Base-by-base conservation (phyloP, 2,329 filamentous ascomycete species). In the Zopfia rhizophila region DNA sequence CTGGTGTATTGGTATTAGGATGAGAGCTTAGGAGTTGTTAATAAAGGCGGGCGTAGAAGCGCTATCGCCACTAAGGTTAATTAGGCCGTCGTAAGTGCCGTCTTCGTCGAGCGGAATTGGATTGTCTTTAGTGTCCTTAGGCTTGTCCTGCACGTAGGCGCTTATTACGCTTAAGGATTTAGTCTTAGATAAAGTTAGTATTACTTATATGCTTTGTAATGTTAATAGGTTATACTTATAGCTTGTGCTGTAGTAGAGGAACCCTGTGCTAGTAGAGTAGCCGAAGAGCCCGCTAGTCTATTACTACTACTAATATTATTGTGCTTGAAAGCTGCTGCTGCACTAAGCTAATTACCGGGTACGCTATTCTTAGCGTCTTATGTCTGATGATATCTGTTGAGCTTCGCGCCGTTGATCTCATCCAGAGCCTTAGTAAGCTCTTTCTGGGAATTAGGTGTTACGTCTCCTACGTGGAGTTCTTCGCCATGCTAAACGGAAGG, bases 341-440 rank as follows among this genome's bases (percentile, higher is more conserved):
- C 8, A 8, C 41, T 27, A 36, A 45, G 32, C 41, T 27, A 45
- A 32, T 38, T 38, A 17, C 41, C 27, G 30, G 32, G 33, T 29
- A 45, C 33, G 8, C 32, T 21, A 45, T 23, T 36, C 40, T 37
- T 19, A 36, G 31, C 16, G 31, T 44, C 31, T 31, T 24, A 36
- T 28, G 30, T 44, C 38, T 22, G 29, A 19, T 13, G n/a, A 42
- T 42, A 35, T 23, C 38, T 22, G 16, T 33, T 42, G 18, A 42
- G 28, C 18, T 37, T 45, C 18, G 22, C 24, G 18, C 17, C 7
- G 33, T 45, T 45, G 12, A 38, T 45, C 32, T 38, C 13, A 29
- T 29, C 25, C 5, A 45, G 31, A 37, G 23, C 33, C 16, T 45
- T 24, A 5, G 41, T 27, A 16, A 45, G 22, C 12, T 37, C 24